phyloP scores from a whole-genome alignment of 1,284 basidiomycete species.

The Mycena sp. region DNA sequence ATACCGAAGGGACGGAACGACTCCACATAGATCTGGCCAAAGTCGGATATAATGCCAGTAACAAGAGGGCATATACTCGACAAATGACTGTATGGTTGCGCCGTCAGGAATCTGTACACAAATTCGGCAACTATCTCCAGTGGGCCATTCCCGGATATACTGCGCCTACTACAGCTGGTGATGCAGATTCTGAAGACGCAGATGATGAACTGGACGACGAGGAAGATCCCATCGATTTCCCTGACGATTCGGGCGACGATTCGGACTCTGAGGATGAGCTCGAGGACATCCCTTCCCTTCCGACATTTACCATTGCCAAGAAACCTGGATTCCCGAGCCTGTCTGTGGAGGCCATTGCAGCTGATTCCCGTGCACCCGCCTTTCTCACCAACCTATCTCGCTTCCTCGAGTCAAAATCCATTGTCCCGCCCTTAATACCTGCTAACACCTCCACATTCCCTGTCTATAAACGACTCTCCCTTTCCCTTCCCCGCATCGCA shows the following conservation, averaged over 20 bases:
- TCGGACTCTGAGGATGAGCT: too few species aligned
- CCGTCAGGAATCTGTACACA: slow-evolving; percentile 36
- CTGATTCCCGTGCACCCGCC: background rate
- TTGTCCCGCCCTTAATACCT: background rate
- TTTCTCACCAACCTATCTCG: background rate
- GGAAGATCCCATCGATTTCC: too few species aligned
- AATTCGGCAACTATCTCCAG: slow-evolving; percentile 20
- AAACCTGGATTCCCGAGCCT: background rate
- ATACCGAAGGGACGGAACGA: slow-evolving; percentile 36
- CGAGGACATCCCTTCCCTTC: background rate
- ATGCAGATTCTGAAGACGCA: background rate
- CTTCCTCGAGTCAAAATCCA: background rate
- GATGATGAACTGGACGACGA: background rate
- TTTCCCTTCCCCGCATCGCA: background rate
- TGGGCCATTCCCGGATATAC: slow-evolving; percentile 10
- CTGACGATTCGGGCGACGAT: too few species aligned
- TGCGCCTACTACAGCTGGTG: background rate
- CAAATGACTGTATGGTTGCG: slow-evolving; percentile 46
- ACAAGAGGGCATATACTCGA: slow-evolving; percentile 33
- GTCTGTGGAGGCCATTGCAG: background rate
- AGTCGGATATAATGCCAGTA: slow-evolving; percentile 31
- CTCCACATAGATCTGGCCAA: slow-evolving; percentile 40
- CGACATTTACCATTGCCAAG: background rate
- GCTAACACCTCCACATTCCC: background rate
- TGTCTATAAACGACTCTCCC: background rate